Evolutionary conservation across 2,329 filamentous ascomycete species (phyloP).

Genomic region (Microdochium trichocladiopsis): DNA sequence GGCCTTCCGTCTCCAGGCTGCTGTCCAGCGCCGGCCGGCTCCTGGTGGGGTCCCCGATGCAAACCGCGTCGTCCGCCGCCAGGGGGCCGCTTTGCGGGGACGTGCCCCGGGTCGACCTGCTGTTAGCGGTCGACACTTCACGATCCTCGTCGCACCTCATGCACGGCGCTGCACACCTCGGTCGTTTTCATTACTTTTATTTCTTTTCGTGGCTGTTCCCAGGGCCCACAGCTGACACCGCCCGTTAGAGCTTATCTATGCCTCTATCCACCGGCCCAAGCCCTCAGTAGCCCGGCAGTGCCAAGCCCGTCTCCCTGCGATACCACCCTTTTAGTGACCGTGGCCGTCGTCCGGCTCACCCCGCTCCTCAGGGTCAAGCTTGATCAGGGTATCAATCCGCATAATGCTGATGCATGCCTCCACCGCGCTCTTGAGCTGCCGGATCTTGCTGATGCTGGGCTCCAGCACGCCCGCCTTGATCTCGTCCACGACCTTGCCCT

Average conservation of each 20-base stretch:
- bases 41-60: not conserved
- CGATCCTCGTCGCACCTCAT: not conserved
- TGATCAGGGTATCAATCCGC: slow-evolving; percentile 98
- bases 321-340: slow-evolving; percentile 54
- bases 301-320: not conserved
- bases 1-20: not conserved
- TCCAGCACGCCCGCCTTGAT: slow-evolving; percentile 93
- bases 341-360: slow-evolving; percentile 74
- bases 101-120: not conserved
- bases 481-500: slow-evolving; percentile 87
- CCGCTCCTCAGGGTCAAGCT: slow-evolving; percentile 85
- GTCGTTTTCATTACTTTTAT: slow-evolving; percentile 6
- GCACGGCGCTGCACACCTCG: not conserved
- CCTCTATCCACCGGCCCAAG: not conserved
- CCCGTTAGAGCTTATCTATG: not conserved
- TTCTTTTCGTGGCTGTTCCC: not conserved
- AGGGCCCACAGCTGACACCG: not conserved
- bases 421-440: slow-evolving; percentile 96
- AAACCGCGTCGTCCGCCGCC: not conserved
- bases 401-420: slow-evolving; percentile 99
- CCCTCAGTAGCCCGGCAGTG: not conserved
- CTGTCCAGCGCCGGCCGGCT: not conserved
- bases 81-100: not conserved
- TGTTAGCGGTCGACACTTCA: not conserved
- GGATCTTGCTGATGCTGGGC: slow-evolving; percentile 96